Conservation (phyloP, 805 yeast species). For the Teunomyces lycoperdinae region DNA sequence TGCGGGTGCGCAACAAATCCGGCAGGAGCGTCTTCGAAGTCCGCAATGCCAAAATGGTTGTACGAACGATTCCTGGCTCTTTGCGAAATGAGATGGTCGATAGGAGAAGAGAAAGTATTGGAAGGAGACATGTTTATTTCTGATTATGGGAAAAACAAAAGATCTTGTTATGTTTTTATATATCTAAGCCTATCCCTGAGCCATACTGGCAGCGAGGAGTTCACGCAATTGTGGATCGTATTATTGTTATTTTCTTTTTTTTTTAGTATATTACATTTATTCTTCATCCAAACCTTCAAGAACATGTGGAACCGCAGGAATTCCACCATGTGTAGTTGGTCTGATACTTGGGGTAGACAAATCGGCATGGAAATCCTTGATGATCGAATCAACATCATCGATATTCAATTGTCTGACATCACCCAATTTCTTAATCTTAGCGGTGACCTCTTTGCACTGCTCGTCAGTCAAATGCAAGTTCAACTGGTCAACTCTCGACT, state of each 20-base stretch:
- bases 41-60: conserved; percentile 4
- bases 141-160: no score
- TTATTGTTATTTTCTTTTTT: background rate
- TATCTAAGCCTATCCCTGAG: background rate
- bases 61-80: conserved; percentile 5
- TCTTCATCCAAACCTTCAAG: conserved; percentile 10
- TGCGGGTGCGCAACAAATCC: conserved; percentile 9
- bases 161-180: no score
- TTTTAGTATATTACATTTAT: background rate
- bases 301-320: conserved; percentile 9
- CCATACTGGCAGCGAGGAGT: background rate
- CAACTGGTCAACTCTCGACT: conserved; percentile 95
- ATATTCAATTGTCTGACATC: conserved; percentile 92
- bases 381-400: conserved; percentile 96
- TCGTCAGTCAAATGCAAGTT: conserved; percentile 86
- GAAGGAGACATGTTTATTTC: background rate
- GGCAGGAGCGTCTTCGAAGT: conserved; percentile 3
- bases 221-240: background rate
- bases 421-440: conserved; percentile 89
- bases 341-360: conserved; percentile 48
- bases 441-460: conserved; percentile 92
- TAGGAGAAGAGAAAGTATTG: background rate
- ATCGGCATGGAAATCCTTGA: conserved; percentile 87
- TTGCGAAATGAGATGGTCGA: conserved; percentile 5
- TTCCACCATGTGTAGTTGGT: conserved; percentile 5